phyloP scores from a whole-genome alignment of 108 stramenopile genomes.

The Nitzschia inconspicua region DNA sequence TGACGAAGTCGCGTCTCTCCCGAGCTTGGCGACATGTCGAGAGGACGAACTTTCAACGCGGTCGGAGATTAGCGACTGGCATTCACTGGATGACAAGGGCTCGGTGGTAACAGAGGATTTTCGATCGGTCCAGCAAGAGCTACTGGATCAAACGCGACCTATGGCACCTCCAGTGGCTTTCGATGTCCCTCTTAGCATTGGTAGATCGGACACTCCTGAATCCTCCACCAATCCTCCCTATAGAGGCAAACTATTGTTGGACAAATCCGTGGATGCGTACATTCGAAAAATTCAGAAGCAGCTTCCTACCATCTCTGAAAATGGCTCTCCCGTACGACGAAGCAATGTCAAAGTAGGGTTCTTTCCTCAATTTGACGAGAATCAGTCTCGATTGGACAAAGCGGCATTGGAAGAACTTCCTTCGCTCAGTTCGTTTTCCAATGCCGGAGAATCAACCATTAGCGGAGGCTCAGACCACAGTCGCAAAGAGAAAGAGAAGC shows the following conservation, averaged over 20 bases:
- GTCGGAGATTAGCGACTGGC: not conserved
- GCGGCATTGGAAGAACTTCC: constrained; percentile 15
- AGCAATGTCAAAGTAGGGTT: no score
- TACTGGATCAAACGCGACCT: no score
- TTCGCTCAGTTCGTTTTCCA: not conserved
- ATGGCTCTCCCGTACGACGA: no score
- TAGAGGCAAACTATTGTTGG: constrained; percentile 6
- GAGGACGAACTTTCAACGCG: constrained; percentile 9
- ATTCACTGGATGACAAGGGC: not conserved
- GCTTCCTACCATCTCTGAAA: constrained; percentile 10
- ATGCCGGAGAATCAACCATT: no score
- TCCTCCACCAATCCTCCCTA: not conserved
- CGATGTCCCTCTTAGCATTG: no score
- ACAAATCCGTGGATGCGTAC: constrained; percentile 14
- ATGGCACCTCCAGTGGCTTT: no score
- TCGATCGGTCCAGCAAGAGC: no score
- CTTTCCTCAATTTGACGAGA: no score
- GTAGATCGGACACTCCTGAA: no score
- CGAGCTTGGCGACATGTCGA: constrained; percentile 13
- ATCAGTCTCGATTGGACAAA: constrained; percentile 3
- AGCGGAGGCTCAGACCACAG: not conserved
- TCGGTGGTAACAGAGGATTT: constrained; percentile 14
- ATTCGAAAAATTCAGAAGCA: constrained; percentile 11
- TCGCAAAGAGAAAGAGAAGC: constrained; percentile 8
- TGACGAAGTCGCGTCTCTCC: constrained; percentile 7